Conservation (phyloP, 768 basidiomycete species). For the Amanita thiersii region DNA sequence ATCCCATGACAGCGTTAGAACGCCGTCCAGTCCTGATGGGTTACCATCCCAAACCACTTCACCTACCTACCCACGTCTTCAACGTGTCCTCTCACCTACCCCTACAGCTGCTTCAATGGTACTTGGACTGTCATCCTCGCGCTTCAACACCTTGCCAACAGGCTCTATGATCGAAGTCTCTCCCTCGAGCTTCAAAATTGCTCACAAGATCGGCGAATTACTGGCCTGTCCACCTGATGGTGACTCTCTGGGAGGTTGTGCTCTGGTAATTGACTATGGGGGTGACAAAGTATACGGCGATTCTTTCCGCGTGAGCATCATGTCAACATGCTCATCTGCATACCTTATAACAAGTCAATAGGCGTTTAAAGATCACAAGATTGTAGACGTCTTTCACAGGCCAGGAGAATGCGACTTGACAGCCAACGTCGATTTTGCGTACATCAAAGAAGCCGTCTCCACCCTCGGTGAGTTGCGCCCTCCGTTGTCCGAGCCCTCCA, state of each 20-base stretch:
- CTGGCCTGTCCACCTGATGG: slow-evolving; percentile 23
- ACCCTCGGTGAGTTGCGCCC: slow-evolving; percentile 44
- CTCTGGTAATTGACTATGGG: slow-evolving; percentile 88
- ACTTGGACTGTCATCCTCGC: slow-evolving; percentile 55
- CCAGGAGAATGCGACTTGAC: slow-evolving; percentile 92
- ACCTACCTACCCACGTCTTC: slow-evolving; percentile 32
- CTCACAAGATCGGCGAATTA: slow-evolving; percentile 59
- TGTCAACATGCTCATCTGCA: not conserved
- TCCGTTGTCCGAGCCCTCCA: not conserved
- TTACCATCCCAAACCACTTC: not conserved
- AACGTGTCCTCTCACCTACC: slow-evolving; percentile 54
- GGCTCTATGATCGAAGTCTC: slow-evolving; percentile 81
- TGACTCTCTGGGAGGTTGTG: slow-evolving; percentile 38
- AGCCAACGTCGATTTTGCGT: slow-evolving; percentile 94
- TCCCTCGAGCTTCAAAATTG: slow-evolving; percentile 58
- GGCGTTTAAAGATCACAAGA: slow-evolving; percentile 87
- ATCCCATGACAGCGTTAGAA: slow-evolving; percentile 17
- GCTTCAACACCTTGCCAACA: slow-evolving; percentile 59
- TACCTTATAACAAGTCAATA: slow-evolving; percentile 21
- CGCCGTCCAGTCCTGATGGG: not conserved
- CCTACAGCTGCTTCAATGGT: slow-evolving; percentile 45
- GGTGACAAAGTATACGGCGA: slow-evolving; percentile 56
- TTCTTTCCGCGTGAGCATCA: slow-evolving; percentile 68
- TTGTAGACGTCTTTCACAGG: slow-evolving; percentile 74
- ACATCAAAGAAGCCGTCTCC: slow-evolving; percentile 68